These are phyloP conservation scores for Colletotrichum kahawae DNA, from an alignment of 2,329 filamentous ascomycete genomes.

Conservation along the genomic window DNA sequence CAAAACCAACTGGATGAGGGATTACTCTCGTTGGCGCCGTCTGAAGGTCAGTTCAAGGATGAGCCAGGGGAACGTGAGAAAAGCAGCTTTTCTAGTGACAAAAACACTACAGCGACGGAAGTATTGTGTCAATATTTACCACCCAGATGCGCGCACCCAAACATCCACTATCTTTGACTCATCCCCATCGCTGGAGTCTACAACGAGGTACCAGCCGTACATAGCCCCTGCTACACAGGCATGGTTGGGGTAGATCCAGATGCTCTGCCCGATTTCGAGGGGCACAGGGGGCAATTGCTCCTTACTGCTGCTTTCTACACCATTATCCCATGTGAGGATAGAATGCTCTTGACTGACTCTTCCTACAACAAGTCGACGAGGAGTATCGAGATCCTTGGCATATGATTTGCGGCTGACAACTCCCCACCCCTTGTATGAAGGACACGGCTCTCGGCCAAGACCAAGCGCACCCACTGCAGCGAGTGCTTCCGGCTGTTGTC, in stretches of 20 bases:
- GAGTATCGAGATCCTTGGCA: accelerated
- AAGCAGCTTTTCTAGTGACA: no score
- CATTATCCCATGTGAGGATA: constrained; percentile 56
- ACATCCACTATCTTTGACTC: neutral
- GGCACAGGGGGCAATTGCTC: constrained; percentile 30
- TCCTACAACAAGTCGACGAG: constrained; percentile 55
- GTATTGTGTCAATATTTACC: neutral
- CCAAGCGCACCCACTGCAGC: constrained; percentile 63
- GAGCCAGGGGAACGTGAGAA: no score
- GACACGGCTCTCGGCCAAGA: constrained; percentile 66
- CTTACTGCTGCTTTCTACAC: constrained; percentile 30
- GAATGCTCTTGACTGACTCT: constrained; percentile 71
- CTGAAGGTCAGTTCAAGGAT: no score
- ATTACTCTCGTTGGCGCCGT: no score
- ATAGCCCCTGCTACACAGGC: constrained; percentile 66
- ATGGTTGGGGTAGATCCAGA: constrained; percentile 65
- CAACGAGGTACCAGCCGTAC: constrained; percentile 63
- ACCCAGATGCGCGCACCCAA: neutral
- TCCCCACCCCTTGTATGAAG: constrained; percentile 65
- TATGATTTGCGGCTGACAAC: constrained; percentile 48
- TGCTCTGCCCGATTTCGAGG: constrained; percentile 45
- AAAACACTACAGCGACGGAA: no score
- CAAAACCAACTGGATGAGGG: no score
- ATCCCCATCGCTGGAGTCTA: constrained; percentile 38
- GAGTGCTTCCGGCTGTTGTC: constrained; percentile 52